Base-by-base conservation (phyloP, 495 filamentous ascomycete genomes). In the Lichenothelia convexa region DNA sequence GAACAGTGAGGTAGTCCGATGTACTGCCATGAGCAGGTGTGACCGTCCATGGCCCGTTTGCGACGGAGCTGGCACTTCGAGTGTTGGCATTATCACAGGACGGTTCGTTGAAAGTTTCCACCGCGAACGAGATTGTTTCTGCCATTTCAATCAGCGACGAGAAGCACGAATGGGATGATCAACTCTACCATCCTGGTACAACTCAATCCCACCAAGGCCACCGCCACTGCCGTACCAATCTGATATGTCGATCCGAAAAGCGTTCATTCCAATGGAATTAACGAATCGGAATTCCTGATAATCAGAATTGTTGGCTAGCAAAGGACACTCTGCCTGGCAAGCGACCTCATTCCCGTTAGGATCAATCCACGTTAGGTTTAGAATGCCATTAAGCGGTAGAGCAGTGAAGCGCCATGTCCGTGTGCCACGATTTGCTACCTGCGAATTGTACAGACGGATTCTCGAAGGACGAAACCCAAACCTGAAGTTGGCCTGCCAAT, bases 311-410 rank as follows among this genome's bases (percentile, higher is more conserved):
- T 74, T 66, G 42, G 68, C 60, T 34, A 81, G 80, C 37, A 99
- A 67, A 5, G 83, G 78, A 43, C 89, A 99, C 42, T 65, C 60
- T 34, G 68, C 70, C 23, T 85, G 80, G 56, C 89, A 97, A 32
- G 61, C 67, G 20, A 59, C 58, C 29, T 71, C 57, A 1, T 70
- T 68, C 0, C 78, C 76, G 1, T 57, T 64, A 0, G 78, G 71
- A 50, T 93, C 82, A 31, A 69, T 77, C 44, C 84, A 94, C 24
- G 85, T 93, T 44, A 97, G 67, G 54, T 95, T 94, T 80, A 95
- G 83, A 50, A 95, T 93, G 21, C 91, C 91, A 47, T 78, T 75
- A 46, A 84, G 71, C 4, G 84, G 83, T 21, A 84, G 56, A 15
- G 80, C 75, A 20, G 80, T 80, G 48, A 82, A 85, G 23, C 83